Evolutionary conservation across 345 rosid genomes (phyloP).

Genomic region (Corymbia maculata): DNA sequence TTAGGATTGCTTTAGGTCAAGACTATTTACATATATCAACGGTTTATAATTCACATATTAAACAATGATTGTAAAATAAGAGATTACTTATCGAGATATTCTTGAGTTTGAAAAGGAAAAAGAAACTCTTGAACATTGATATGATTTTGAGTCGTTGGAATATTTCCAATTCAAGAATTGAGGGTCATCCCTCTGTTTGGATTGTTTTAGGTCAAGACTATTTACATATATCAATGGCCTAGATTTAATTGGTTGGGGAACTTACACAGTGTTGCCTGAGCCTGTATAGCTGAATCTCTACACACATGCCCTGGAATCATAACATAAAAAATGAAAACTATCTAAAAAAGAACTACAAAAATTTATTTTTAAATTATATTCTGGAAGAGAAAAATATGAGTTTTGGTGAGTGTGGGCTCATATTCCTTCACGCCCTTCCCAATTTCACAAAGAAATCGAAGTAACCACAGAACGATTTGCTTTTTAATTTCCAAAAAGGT

Average conservation of each 20-base stretch:
- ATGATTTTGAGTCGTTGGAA: background rate
- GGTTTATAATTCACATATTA: background rate
- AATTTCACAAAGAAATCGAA: background rate
- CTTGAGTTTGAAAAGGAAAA: background rate
- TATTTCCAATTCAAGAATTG: background rate
- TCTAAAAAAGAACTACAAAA: background rate
- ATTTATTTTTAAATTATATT: background rate
- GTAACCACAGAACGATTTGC: background rate
- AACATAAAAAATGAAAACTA: background rate
- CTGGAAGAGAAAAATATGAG: background rate
- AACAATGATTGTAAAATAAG: background rate
- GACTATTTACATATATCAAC: no score
- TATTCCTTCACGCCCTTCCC: background rate
- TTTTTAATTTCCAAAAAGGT: no score
- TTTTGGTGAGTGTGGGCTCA: background rate
- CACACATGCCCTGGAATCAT: background rate
- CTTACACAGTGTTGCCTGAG: background rate
- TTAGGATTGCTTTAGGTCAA: no score
- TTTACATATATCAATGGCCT: background rate
- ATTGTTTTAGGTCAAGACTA: background rate
- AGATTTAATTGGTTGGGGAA: background rate
- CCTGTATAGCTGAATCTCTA: background rate
- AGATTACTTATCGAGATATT: background rate
- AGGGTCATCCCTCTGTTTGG: background rate
- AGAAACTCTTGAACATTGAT: background rate